Conservation (phyloP, 2,329 filamentous ascomycete genomes). For the Beauveria sp. region DNA sequence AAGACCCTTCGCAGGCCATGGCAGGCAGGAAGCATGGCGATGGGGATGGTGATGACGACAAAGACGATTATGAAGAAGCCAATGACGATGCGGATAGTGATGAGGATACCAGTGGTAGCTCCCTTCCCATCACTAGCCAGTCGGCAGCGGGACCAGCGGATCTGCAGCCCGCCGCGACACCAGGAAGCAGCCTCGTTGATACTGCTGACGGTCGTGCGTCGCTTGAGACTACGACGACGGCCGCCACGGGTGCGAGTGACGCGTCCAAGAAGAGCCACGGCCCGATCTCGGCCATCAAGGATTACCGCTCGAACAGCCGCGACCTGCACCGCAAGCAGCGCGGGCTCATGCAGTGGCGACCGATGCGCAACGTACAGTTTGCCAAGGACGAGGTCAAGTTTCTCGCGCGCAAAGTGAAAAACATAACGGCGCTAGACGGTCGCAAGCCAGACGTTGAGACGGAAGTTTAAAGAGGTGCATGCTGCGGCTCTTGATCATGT, state of each 20-base stretch:
- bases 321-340: constrained; percentile 79
- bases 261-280: constrained; percentile 24
- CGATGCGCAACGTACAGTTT: constrained; percentile 77
- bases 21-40: constrained; percentile 22
- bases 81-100: constrained; percentile 26
- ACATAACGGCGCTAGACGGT: constrained; percentile 69
- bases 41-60: constrained; percentile 26
- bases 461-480: constrained; percentile 39
- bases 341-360: constrained; percentile 92
- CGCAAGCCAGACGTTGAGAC: constrained; percentile 86
- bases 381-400: constrained; percentile 82
- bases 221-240: constrained; percentile 32
- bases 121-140: constrained; percentile 53
- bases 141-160: constrained; percentile 14
- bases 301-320: constrained; percentile 60
- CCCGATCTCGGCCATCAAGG: constrained; percentile 50
- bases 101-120: constrained; percentile 35
- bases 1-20: constrained; percentile 56
- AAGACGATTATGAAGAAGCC: constrained; percentile 32
- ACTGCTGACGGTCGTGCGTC: constrained; percentile 25
- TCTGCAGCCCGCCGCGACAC: constrained; percentile 15
- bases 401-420: constrained; percentile 66
- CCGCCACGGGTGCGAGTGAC: constrained; percentile 17
- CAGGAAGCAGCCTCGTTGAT: constrained; percentile 21
- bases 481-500: too few relatives aligned